Evolutionary conservation across 495 filamentous ascomycete genomes (phyloP), one percentile per base, ranked within the genome.

Genomic region (Penicillium robsamsonii): DNA sequence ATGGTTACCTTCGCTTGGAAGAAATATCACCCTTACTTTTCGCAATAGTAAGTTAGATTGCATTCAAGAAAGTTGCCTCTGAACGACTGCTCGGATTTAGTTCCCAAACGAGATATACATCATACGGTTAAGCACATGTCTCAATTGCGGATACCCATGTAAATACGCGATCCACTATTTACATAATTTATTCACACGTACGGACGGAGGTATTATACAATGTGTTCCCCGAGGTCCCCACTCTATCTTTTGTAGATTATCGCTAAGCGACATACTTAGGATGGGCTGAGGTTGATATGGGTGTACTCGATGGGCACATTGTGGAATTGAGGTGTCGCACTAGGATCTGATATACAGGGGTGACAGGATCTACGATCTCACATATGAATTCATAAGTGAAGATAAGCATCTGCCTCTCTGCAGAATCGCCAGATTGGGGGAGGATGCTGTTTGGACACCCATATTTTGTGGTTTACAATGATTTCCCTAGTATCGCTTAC

Each of bases 401-500:
- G 30, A 15, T n/a, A 15, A 37, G 15, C 0, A n/a, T 37, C 5
- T 6, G 33, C 13, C 13, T 37, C 33, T 35, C 38, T 4, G 40
- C 41, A 70, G 62, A 55, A 69, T 22, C 58, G 68, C 22, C 60
- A 66, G 47, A 51, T 73, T 17, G 58, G 68, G 29, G 55, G 64
- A 1, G 68, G 62, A 45, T 44, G 17, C 1, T 63, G 2, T 65
- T 4, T 65, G 64, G 6, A 62, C 62, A 15, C 58, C 63, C 22
- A 22, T 22, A 22, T 22, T 22, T 22, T 6, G 69, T 73, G 66
- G 56, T 71, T 24, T 70, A 71, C 45, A 64, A 68, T 50, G 57
- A 63, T 11, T 48, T 55, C 10, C 66, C 68, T 2, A 7, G 25
- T 7, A 27, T 27, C 25, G 25, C 0, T 27, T 27, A 5, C 25